Percentiles rank a stretch among this genome's conserved stretches.
Evolutionary conservation across 2,329 filamentous ascomycete species (phyloP).

Genomic region (Cercospora sesami): DNA sequence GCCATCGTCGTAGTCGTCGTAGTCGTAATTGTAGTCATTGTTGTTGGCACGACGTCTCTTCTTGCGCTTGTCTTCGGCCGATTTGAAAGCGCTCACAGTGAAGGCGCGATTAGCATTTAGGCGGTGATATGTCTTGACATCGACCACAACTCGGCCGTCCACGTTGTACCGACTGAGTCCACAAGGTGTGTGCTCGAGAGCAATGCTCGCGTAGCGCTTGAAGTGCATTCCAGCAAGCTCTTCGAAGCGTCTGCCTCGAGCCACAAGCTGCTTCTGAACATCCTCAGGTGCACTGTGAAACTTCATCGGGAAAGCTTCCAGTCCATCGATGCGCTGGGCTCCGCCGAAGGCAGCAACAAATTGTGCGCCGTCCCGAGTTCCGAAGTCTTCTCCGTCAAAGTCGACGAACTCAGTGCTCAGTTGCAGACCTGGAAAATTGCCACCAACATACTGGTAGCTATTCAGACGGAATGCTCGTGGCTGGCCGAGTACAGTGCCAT

Average conservation of each 20-base stretch:
- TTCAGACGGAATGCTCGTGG: conserved; percentile 34
- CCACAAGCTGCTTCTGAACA: conserved; percentile 27
- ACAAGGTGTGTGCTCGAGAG: conserved; percentile 26
- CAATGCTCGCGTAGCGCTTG: conserved; percentile 31
- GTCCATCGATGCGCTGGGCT: conserved; percentile 27
- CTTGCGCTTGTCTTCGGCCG: conserved; percentile 24
- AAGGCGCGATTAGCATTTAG: conserved; percentile 32
- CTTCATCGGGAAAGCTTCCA: conserved; percentile 31
- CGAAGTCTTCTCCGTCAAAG: conserved; percentile 39
- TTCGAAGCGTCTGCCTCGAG: conserved; percentile 33
- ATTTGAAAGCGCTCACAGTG: conserved; percentile 28
- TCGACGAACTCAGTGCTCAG: conserved; percentile 37
- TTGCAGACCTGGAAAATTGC: conserved; percentile 30
- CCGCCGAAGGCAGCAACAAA: conserved; percentile 29
- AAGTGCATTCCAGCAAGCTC: conserved; percentile 35
- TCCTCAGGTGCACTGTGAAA: conserved; percentile 25
- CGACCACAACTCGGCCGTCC: conserved; percentile 35
- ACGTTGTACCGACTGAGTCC: conserved; percentile 31
- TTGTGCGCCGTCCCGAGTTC: conserved; percentile 22
- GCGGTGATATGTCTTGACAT: conserved; percentile 35
- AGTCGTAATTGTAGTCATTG: conserved; percentile 20
- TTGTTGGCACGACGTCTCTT: conserved; percentile 25
- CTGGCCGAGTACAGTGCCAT: conserved; percentile 35
- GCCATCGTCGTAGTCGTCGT: conserved; percentile 20
- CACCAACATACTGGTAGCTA: conserved; percentile 35